phyloP scores from a whole-genome alignment of 345 rosid species.

The Syzygium oleosum region DNA sequence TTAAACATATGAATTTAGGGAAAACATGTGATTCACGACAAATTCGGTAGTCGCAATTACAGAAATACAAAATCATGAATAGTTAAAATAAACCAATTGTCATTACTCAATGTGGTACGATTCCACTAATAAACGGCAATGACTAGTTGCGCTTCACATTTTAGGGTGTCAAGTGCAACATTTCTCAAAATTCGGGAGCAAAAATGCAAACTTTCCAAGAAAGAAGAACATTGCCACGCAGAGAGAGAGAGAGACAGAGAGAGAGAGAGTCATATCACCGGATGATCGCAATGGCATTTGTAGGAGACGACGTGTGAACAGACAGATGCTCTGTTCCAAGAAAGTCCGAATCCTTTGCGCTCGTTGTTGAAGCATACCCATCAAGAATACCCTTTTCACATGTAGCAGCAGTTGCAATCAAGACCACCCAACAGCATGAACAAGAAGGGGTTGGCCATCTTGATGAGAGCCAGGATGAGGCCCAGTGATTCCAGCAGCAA shows the following conservation, averaged over 20 bases:
- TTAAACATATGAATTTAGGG: background rate
- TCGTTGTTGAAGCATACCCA: background rate
- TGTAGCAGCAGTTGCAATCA: background rate
- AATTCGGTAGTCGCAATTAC: background rate
- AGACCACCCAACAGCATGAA: constrained; percentile 24
- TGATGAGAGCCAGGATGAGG: constrained; percentile 69
- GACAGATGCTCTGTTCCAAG: background rate
- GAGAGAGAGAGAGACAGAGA: no score
- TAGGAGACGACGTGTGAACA: background rate
- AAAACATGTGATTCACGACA: fast-evolving
- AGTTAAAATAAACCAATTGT: background rate
- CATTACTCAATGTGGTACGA: background rate
- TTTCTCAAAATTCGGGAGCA: background rate
- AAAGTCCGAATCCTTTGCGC: background rate
- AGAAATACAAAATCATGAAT: background rate
- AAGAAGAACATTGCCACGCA: background rate
- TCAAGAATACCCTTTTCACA: background rate
- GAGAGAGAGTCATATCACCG: background rate
- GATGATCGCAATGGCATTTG: background rate
- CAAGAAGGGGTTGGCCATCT: constrained; percentile 61
- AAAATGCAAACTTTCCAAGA: background rate
- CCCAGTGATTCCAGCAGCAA: constrained; percentile 30
- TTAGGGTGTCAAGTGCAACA: background rate
- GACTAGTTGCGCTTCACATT: background rate
- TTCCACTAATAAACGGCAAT: background rate